phyloP scores from a whole-genome alignment of 352 stramenopile genomes.

The Elongisporangium undulatum region DNA sequence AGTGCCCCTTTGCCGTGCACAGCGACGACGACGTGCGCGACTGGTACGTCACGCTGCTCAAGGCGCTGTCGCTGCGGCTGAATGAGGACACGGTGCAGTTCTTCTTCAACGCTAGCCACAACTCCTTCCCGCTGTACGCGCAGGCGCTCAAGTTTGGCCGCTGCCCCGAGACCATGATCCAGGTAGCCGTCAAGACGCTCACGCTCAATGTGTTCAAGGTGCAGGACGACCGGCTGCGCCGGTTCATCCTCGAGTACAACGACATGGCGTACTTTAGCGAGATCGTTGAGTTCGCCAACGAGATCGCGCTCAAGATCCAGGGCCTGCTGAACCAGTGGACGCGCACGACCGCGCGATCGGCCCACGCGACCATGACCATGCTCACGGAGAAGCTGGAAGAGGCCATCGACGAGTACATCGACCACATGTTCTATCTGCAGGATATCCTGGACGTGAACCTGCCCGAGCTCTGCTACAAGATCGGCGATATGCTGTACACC shows the following conservation, averaged over 20 bases:
- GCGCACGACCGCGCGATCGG: conserved; percentile 7
- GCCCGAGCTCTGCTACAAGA: conserved; percentile 76
- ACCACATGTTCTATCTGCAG: conserved; percentile 84
- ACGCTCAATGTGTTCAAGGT: conserved; percentile 84
- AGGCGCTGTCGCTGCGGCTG: conserved; percentile 80
- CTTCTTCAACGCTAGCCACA: conserved; percentile 62
- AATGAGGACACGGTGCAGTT: conserved; percentile 89
- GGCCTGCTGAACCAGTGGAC: conserved; percentile 64
- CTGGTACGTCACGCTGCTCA: conserved; percentile 88
- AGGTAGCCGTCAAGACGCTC: conserved; percentile 85
- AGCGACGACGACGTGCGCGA: conserved; percentile 81
- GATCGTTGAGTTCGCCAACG: conserved; percentile 69
- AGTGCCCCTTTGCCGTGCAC: conserved; percentile 66
- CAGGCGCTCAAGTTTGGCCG: conserved; percentile 65
- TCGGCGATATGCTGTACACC: conserved; percentile 70
- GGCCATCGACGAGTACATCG: conserved; percentile 74
- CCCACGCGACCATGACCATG: conserved; percentile 8
- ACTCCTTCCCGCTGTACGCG: conserved; percentile 69
- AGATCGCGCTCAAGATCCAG: conserved; percentile 74
- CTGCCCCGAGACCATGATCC: conserved; percentile 80
- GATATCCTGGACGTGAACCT: conserved; percentile 82
- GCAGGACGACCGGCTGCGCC: conserved; percentile 64
- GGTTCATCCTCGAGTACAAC: conserved; percentile 70
- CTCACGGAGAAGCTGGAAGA: conserved; percentile 77
- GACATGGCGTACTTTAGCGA: conserved; percentile 79